These are phyloP conservation scores for Capillidium rhysosporum DNA, from an alignment of 371 early-diverging fungal species.

Conservation along the genomic window DNA sequence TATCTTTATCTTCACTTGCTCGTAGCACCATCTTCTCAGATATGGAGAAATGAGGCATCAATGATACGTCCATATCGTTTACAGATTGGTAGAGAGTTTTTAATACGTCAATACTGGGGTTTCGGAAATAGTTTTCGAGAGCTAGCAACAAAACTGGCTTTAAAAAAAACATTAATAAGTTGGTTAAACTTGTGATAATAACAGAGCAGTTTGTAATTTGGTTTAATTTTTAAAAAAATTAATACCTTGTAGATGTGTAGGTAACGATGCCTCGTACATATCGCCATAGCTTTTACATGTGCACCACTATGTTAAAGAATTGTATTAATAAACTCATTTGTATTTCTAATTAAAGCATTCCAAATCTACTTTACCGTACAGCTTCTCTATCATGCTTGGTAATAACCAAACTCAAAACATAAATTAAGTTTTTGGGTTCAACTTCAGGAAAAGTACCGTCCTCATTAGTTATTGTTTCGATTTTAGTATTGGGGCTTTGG, in stretches of 20 bases:
- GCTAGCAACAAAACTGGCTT: conserved; percentile 75
- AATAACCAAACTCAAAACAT: conserved; percentile 73
- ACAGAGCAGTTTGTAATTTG: no score
- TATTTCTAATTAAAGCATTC: background rate
- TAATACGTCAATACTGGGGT: conserved; percentile 50
- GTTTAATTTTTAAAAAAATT: background rate
- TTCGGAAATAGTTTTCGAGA: conserved; percentile 73
- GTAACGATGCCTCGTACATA: conserved; percentile 71
- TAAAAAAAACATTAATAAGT: background rate
- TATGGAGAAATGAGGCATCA: conserved; percentile 55
- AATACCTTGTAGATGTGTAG: conserved; percentile 81
- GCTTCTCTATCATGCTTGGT: conserved; percentile 69
- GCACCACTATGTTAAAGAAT: conserved; percentile 39
- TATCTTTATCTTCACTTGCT: conserved; percentile 50
- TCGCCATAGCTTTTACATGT: conserved; percentile 82
- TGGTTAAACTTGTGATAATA: no score
- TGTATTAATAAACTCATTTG: background rate
- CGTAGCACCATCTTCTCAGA: conserved; percentile 59
- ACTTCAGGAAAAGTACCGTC: conserved; percentile 5
- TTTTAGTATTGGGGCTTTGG: conserved; percentile 33
- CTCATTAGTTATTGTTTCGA: background rate
- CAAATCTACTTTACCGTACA: no score
- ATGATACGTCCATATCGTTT: conserved; percentile 62
- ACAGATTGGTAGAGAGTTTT: conserved; percentile 58
- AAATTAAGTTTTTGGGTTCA: conserved; percentile 27